Conservation (phyloP, 805 yeast genomes). For the Candida silvicultrix region DNA sequence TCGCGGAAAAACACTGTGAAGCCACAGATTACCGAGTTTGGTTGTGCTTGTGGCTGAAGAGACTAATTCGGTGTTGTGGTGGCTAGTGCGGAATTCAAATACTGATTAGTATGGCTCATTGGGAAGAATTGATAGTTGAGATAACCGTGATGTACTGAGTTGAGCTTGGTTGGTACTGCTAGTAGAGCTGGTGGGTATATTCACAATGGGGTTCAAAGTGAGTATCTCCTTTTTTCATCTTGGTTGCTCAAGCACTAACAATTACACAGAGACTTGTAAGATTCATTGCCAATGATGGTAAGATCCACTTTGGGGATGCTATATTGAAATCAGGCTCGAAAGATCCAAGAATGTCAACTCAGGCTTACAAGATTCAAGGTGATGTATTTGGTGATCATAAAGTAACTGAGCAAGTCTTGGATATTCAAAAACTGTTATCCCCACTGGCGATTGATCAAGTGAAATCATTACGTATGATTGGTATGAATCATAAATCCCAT, state of each 20-base stretch:
- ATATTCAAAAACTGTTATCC: conserved; percentile 30
- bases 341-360: conserved; percentile 32
- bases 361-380: conserved; percentile 41
- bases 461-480: conserved; percentile 39
- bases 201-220: not conserved
- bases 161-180: not conserved
- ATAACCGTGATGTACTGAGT: too few species aligned
- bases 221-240: not conserved
- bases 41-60: not conserved
- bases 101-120: not conserved
- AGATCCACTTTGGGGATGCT: conserved; percentile 42
- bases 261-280: conserved; percentile 28
- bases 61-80: not conserved
- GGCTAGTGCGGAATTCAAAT: not conserved
- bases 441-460: conserved; percentile 33
- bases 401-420: conserved; percentile 28
- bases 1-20: too few species aligned
- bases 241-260: not conserved
- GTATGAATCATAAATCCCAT: conserved; percentile 44
- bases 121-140: not conserved
- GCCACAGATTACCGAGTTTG: not conserved
- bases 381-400: conserved; percentile 33
- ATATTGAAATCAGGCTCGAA: conserved; percentile 23
- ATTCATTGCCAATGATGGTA: conserved; percentile 39
- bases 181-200: not conserved